These are phyloP conservation scores for Eucalyptus erythrocorys DNA, from an alignment of 345 rosid species.

Conservation along the genomic window DNA sequence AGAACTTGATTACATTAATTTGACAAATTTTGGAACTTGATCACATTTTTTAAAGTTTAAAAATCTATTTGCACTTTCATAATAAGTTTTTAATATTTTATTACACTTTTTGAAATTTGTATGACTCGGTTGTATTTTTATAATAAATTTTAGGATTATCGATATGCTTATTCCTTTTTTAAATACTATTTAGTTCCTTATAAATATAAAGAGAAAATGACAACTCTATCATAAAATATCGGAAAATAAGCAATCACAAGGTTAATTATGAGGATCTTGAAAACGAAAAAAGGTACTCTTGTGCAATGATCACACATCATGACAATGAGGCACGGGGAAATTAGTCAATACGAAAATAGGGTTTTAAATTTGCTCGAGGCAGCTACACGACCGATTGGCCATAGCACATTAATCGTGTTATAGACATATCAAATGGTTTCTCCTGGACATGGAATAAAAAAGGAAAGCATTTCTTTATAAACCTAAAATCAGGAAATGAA, in stretches of 20 bases:
- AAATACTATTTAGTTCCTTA: too few species aligned
- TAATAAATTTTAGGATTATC: too few species aligned
- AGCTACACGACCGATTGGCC: background rate
- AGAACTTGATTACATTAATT: too few species aligned
- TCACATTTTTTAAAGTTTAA: too few species aligned
- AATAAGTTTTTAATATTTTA: too few species aligned
- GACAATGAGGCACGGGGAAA: background rate
- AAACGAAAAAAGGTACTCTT: background rate
- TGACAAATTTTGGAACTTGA: fast-evolving
- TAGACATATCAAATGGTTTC: background rate
- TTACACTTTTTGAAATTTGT: too few species aligned
- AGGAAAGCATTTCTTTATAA: background rate
- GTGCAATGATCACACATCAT: background rate
- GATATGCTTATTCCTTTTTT: too few species aligned
- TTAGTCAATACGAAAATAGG: background rate
- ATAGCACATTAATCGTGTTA: background rate
- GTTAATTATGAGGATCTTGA: background rate
- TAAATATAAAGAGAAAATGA: too few species aligned
- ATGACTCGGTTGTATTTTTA: too few species aligned
- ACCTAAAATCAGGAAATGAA: too few species aligned
- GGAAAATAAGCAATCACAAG: background rate
- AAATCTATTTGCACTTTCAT: too few species aligned
- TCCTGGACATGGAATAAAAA: background rate
- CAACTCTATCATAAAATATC: background rate
- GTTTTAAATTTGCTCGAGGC: background rate